phyloP scores from a whole-genome alignment of 176 grass and related monocot genomes.

The Musa beccarii region DNA sequence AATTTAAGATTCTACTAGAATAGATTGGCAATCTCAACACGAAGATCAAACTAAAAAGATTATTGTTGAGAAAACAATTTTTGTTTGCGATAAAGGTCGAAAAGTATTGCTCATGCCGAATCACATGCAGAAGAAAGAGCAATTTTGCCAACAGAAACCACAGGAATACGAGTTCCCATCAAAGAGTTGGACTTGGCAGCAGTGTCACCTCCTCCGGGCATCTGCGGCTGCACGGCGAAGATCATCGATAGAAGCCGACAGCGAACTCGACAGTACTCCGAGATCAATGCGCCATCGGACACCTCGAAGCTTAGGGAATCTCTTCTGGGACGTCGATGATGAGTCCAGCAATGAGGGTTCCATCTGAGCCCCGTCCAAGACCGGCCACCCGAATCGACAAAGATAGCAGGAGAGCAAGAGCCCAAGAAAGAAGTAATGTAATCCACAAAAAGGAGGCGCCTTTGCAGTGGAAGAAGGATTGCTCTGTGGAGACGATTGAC shows the following conservation, averaged over 20 bases:
- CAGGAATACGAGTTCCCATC: neutral
- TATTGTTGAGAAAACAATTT: neutral
- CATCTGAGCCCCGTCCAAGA: neutral
- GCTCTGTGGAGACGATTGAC: neutral
- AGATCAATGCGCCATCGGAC: conserved; percentile 87
- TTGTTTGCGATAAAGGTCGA: neutral
- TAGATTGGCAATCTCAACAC: no score
- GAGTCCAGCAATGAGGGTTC: conserved; percentile 7
- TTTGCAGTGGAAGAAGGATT: neutral
- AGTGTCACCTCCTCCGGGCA: conserved; percentile 53
- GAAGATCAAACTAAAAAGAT: neutral
- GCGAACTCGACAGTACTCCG: conserved; percentile 53
- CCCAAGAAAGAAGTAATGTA: neutral
- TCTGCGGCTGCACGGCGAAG: conserved; percentile 63
- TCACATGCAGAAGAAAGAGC: neutral
- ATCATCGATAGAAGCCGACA: conserved; percentile 49
- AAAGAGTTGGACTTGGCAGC: neutral
- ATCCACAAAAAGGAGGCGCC: neutral
- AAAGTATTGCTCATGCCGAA: no score
- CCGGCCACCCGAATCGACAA: neutral
- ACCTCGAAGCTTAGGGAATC: conserved; percentile 51
- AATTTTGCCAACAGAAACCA: neutral
- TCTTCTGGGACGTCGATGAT: conserved; percentile 15
- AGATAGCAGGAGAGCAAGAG: neutral
- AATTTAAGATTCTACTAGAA: no score